phyloP scores from a whole-genome alignment of 2,329 filamentous ascomycete species.

The Paecilomyces sp. region DNA sequence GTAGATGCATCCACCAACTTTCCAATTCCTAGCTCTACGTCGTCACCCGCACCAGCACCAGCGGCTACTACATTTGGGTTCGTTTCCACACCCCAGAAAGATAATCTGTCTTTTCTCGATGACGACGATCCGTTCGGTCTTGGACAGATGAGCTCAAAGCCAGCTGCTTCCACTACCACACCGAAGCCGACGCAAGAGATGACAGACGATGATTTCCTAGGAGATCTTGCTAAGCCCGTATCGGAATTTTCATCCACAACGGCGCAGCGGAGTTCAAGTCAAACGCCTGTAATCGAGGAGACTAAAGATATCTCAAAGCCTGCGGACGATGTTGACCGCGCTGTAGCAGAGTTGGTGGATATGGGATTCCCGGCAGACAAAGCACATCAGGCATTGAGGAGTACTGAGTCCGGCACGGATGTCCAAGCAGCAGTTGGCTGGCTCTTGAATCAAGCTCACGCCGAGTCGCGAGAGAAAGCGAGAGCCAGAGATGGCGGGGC shows the following conservation, averaged over 20 bases:
- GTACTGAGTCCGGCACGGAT: conserved; percentile 71
- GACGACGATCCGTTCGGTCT: conserved; percentile 86
- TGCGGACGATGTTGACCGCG: conserved; percentile 59
- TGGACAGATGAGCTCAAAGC: conserved; percentile 51
- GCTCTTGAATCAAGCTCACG: conserved; percentile 85
- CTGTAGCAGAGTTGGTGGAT: conserved; percentile 81
- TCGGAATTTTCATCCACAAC: conserved; percentile 39
- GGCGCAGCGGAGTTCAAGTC: conserved; percentile 15
- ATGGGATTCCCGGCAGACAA: conserved; percentile 89
- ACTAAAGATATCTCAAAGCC: conserved; percentile 17
- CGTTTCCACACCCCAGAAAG: conserved; percentile 10
- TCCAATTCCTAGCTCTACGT: conserved; percentile 36
- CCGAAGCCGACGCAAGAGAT: conserved; percentile 38
- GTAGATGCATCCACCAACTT: conserved; percentile 56
- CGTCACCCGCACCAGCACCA: conserved; percentile 20
- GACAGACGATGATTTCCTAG: conserved; percentile 58
- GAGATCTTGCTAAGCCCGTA: conserved; percentile 53
- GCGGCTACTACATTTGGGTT: conserved; percentile 6
- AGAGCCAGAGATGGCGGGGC: conserved; percentile 21
- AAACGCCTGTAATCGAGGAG: conserved; percentile 8
- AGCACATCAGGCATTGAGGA: conserved; percentile 69
- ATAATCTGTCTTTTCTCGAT: conserved; percentile 36
- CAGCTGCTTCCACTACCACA: conserved; percentile 45
- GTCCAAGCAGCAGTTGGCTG: conserved; percentile 82
- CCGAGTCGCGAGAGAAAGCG: conserved; percentile 67